Base-by-base conservation (phyloP, 176 grass and related monocot species). In the Thinopyrum elongatum region DNA sequence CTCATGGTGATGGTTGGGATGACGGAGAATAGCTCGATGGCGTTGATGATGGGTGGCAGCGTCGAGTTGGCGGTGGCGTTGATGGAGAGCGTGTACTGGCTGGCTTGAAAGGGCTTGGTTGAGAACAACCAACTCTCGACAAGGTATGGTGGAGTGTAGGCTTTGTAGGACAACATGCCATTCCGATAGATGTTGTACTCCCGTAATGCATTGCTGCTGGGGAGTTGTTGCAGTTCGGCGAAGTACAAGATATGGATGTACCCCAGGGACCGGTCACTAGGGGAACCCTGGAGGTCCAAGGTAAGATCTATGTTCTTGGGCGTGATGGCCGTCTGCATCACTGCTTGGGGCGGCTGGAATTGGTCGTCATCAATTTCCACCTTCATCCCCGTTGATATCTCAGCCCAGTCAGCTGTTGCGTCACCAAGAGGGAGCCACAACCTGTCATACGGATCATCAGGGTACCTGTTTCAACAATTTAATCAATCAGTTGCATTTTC, bases 31-130 rank as follows among this genome's bases (percentile, higher is more conserved):
- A 41, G 39, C 39, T 41, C 39, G 2, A 41, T 10, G 3, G 93
- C 93, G 47, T 90, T 95, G 66, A 95, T 83, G 39, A 90, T 68
- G 0, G 93, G 93, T 4, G 93, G 93, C 62, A 90, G 39, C 29
- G 66, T 90, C 4, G 93, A 90, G 66, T 72, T 85, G 29, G 44
- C 82, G 2, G 90, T 76, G 65, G 87, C 78, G n/a, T 83, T 79
- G 26, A 95, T 25, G 25, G 90, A 64, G 70, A 88, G 4, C 11
- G 44, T 46, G 77, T 92, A 94, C 2, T 6, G 13, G 10, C 8
- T 59, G 7, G 17, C 4, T 59, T 22, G 7, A 14, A 49, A 33
- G 8, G 55, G 46, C 2, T 10, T 3, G 25, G 64, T n/a, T 81
- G 33, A 42, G 4, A 14, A 2, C 11, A 28, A 10, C 9, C 46